phyloP scores from a whole-genome alignment of 169 alveolate species.

The Eimeria zaria region DNA sequence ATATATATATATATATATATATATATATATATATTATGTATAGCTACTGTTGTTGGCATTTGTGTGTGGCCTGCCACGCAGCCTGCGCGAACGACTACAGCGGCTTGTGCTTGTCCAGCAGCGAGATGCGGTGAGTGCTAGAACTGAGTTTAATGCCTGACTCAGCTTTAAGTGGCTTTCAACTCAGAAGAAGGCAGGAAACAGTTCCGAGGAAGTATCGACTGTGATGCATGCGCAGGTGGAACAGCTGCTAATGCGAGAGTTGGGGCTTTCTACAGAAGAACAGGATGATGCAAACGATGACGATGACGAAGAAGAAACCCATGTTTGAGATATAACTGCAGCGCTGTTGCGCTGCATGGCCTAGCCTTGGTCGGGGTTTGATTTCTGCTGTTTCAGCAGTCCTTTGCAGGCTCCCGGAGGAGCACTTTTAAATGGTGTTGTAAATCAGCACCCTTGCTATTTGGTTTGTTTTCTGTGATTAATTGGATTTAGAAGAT shows the following conservation, averaged over 20 bases:
- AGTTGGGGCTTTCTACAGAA: conserved; percentile 62
- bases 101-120: conserved; percentile 75
- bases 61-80: conserved; percentile 15
- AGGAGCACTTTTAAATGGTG: neutral
- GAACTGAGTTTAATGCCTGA: too few relatives aligned
- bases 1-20: neutral
- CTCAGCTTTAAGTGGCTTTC: neutral
- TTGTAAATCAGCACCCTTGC: neutral
- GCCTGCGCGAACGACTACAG: conserved; percentile 68
- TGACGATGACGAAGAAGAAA: conserved; percentile 66
- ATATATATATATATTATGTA: too few relatives aligned
- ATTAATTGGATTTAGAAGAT: neutral
- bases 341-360: neutral
- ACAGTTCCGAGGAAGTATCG: neutral
- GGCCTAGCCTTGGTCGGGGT: neutral
- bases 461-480: neutral
- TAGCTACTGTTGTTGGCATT: neutral
- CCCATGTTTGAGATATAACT: conserved; percentile 1
- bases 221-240: conserved; percentile 5
- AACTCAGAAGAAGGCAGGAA: neutral
- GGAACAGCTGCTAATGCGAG: conserved; percentile 67
- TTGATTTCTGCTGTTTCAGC: neutral
- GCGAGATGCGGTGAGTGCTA: conserved; percentile 37
- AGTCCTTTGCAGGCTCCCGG: neutral
- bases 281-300: conserved; percentile 57